Conservation (phyloP, 495 filamentous ascomycete genomes). For the Durotheca rogersii region DNA sequence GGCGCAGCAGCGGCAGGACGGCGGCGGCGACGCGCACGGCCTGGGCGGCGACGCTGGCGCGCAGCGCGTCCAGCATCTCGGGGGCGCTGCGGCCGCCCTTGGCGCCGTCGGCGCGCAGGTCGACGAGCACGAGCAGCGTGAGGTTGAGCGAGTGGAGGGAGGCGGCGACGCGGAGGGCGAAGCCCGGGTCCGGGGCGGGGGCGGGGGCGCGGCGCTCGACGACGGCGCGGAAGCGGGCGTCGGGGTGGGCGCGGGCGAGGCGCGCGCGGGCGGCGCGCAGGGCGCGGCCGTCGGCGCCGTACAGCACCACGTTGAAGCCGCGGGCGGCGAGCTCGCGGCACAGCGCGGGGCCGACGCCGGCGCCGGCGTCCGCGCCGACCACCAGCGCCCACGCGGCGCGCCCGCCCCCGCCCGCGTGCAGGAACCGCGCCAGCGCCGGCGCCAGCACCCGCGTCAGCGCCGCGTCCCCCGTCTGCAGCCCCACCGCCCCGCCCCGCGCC, state of each 20-base stretch:
- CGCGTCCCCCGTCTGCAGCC: neutral
- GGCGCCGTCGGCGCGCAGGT: neutral
- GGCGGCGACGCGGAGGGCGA: too few relatives aligned
- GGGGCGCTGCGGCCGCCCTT: neutral
- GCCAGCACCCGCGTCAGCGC: neutral
- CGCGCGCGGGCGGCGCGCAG: constrained; percentile 34
- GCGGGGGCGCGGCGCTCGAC: too few relatives aligned
- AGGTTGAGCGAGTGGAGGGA: too few relatives aligned
- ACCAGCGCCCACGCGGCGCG: constrained; percentile 56
- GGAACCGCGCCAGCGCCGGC: constrained; percentile 14
- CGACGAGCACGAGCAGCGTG: too few relatives aligned
- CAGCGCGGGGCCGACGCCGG: constrained; percentile 56
- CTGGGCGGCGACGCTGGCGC: neutral
- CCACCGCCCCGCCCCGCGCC: too few relatives aligned
- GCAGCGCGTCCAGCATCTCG: neutral
- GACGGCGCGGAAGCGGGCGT: constrained; percentile 27
- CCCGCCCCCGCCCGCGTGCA: constrained; percentile 23
- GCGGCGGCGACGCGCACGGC: constrained; percentile 11
- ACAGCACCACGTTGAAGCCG: constrained; percentile 60
- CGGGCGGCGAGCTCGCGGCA: constrained; percentile 48
- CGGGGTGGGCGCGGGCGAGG: constrained; percentile 36
- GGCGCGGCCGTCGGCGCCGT: constrained; percentile 51
- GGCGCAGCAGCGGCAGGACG: constrained; percentile 21
- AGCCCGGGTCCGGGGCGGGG: too few relatives aligned
- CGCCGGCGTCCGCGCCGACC: constrained; percentile 55